phyloP scores from a whole-genome alignment of 257 asterid genomes.

The Ligustrum vulgare region DNA sequence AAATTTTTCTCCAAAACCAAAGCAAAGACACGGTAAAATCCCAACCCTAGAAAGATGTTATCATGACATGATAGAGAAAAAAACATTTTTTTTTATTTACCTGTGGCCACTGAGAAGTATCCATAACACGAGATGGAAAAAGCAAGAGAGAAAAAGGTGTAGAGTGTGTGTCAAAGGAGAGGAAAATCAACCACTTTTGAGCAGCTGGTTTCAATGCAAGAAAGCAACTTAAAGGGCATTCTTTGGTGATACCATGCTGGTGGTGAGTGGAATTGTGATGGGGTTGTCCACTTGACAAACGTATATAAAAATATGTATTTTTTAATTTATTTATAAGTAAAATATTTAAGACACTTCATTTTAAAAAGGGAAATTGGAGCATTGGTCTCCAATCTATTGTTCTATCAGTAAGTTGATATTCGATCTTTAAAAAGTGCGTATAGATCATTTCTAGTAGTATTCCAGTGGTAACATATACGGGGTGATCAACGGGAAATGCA shows the following conservation, averaged over 20 bases:
- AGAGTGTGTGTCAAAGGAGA: slow-evolving; percentile 39
- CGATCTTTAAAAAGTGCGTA: no score
- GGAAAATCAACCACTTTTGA: slow-evolving; percentile 48
- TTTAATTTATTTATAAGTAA: no score
- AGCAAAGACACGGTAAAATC: slow-evolving; percentile 24
- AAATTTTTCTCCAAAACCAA: slow-evolving; percentile 15
- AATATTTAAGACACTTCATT: neutral
- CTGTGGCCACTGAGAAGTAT: slow-evolving; percentile 98
- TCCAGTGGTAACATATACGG: no score
- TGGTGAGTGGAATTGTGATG: slow-evolving; percentile 27
- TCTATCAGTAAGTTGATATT: no score
- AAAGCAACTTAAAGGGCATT: slow-evolving; percentile 57
- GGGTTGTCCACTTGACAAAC: slow-evolving; percentile 15
- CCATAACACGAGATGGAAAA: slow-evolving; percentile 53
- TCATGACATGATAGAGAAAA: slow-evolving; percentile 29
- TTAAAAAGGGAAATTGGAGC: neutral
- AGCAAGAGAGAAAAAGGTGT: slow-evolving; percentile 24
- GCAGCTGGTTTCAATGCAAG: slow-evolving; percentile 62
- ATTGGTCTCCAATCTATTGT: neutral
- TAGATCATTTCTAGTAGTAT: no score
- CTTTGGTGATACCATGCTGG: slow-evolving; percentile 54
- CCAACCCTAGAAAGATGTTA: slow-evolving; percentile 50
- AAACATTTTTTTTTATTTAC: slow-evolving; percentile 45
- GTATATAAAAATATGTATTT: neutral
- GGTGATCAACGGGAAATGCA: no score